Conservation (phyloP, 208 protist species). For the Trypanosomatidae sp. region DNA sequence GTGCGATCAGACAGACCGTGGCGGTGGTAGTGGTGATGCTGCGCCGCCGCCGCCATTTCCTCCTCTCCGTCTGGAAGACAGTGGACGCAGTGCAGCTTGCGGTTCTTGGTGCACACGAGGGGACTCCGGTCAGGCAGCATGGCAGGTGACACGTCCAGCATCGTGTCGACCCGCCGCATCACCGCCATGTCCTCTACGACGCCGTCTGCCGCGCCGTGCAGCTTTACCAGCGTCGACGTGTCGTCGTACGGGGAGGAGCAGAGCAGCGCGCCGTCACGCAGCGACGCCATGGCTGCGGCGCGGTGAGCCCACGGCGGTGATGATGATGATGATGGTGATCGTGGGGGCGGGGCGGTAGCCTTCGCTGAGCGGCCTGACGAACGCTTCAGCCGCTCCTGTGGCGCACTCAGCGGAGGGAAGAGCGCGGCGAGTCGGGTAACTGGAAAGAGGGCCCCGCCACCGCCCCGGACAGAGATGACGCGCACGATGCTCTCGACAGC, state of each 20-base stretch:
- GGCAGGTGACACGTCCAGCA: constrained; percentile 18
- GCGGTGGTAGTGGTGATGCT: neutral
- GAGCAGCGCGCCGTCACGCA: constrained; percentile 40
- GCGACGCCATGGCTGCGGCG: constrained; percentile 23
- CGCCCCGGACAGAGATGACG: constrained; percentile 32
- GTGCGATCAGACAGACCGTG: constrained; percentile 11
- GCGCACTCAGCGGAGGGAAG: too few species aligned
- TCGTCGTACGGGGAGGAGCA: constrained; percentile 54
- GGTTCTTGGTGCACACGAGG: constrained; percentile 15
- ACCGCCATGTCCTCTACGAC: constrained; percentile 24
- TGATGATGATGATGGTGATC: too few species aligned
- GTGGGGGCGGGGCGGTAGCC: too few species aligned
- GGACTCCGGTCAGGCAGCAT: constrained; percentile 12
- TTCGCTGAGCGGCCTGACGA: too few species aligned
- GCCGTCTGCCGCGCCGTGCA: constrained; percentile 26
- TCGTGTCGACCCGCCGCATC: constrained; percentile 6
- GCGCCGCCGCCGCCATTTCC: constrained; percentile 4
- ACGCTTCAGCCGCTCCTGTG: too few species aligned
- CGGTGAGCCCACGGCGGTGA: constrained; percentile 18
- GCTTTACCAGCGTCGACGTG: constrained; percentile 36
- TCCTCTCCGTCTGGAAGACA: neutral
- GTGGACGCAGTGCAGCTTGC: constrained; percentile 13
- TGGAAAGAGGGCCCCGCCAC: constrained; percentile 52
- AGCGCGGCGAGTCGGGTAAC: constrained; percentile 46
- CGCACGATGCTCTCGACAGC: constrained; percentile 36